Base-by-base conservation (phyloP, 306 rosid genomes). In the Glycine latifolia region DNA sequence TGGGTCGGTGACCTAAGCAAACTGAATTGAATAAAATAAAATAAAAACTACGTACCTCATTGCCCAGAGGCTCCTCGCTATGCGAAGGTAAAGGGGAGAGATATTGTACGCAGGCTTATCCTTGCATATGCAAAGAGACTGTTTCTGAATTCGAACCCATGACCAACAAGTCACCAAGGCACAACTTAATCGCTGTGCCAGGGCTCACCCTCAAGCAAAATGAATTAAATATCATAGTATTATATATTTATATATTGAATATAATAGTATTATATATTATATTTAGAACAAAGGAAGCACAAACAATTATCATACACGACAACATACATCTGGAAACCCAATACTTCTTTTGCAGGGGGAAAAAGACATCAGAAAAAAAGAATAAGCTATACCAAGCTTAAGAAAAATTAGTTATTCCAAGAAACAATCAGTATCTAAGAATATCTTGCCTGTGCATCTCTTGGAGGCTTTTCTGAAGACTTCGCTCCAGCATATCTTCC, bases 381-480 rank as follows among this genome's bases (percentile, higher is more conserved):
- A 50, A 55, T 47, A 62, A 35, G 61, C 10, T 39, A 82, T 73
- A 53, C 33, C 16, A 54, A 47, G 65, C 65, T 78, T 17, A 46
- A 62, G 73, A 17, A 60, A 26, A 14, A 16, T 7, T n/a, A 11
- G 17, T 9, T 31, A 56, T 70, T 44, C 35, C 26, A 26, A 46
- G 9, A 76, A 82, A 76, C 7, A 67, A 82, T 82, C 58, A 37
- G 74, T 58, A 53, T 44, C 61, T 15, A 33, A 78, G 80, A 71
- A 82, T 12, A 70, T 77, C 87, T 81, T 91, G 62, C 98, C 97
- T 94, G 98, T 75, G 79, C 53, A 81, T 92, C 97, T 90, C 91
- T 91, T 10, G 97, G 98, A 76, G 98, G 97, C 82, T 84, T 94
- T 53, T 88, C 94, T 15, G 86, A 79, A 37, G 90, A 82, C 88